Conservation (phyloP, 768 basidiomycete genomes). For the Lenzites betulinus region DNA sequence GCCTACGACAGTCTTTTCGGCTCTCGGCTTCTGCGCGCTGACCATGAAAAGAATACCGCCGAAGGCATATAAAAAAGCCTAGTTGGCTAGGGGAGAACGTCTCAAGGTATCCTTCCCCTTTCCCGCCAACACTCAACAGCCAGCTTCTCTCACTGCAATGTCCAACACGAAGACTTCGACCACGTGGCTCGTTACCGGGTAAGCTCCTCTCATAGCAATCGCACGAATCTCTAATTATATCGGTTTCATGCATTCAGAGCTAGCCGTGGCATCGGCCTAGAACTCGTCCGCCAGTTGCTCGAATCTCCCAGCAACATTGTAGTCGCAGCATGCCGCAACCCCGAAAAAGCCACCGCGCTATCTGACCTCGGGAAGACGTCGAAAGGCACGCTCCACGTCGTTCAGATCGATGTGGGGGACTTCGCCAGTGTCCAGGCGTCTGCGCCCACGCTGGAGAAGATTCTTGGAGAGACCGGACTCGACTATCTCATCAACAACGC, state of each 20-base stretch:
- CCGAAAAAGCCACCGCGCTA: slow-evolving; percentile 23
- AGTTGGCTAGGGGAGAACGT: too few relatives aligned
- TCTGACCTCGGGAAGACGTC: slow-evolving; percentile 23
- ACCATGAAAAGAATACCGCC: too few relatives aligned
- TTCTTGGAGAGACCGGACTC: slow-evolving; percentile 34
- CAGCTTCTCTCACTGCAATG: background rate
- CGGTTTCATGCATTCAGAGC: background rate
- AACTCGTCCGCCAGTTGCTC: slow-evolving; percentile 29
- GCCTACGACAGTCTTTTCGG: too few relatives aligned
- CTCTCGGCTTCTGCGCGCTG: too few relatives aligned
- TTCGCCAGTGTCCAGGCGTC: slow-evolving; percentile 29
- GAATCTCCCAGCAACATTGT: slow-evolving; percentile 24
- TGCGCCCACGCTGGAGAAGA: slow-evolving; percentile 21
- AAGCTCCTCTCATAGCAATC: background rate
- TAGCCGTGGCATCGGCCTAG: slow-evolving; percentile 33
- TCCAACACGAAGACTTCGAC: background rate
- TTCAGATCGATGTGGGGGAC: slow-evolving; percentile 34
- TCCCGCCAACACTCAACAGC: too few relatives aligned
- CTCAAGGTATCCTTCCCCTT: too few relatives aligned
- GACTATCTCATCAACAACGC: slow-evolving; percentile 46
- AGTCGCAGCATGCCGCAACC: slow-evolving; percentile 34
- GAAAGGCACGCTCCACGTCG: slow-evolving; percentile 34
- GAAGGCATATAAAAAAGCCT: too few relatives aligned
- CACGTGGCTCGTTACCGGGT: background rate
- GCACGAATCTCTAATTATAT: too few relatives aligned